Evolutionary conservation across 192 early-diverging fungal species (phyloP), one percentile per base, ranked within the genome.

Genomic region (Lunasporangiospora selenospora): DNA sequence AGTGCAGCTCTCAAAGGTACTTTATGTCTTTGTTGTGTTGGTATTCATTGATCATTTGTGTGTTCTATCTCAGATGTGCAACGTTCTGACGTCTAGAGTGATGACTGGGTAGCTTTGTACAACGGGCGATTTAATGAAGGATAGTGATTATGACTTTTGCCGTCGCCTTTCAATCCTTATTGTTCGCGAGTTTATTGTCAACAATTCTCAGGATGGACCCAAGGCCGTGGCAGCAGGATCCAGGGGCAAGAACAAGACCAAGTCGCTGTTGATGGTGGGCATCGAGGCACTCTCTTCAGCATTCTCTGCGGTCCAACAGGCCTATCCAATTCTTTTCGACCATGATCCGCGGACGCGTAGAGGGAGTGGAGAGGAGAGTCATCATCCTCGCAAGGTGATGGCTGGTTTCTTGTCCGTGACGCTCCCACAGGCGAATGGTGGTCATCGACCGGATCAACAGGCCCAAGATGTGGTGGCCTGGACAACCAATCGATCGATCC

Each of bases 241-340:
- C 48, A 73, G 63, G 15, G 60, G 69, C 41, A 73, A 73, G 32
- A 61, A 73, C 49, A 73, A 73, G 49, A 73, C 44, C 33, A 73
- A 73, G 23, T 73, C 69, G 4, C 45, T 41, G 40, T 21, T 73
- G n/a, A 73, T 73, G 69, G 43, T 63, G 9, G 69, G 69, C 21
- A 73, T 73, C 43, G 69, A 73, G 41, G 69, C 59, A 5, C 53
- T 73, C 42, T 63, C 58, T n/a, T n/a, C n/a, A n/a, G n/a, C n/a
- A n/a, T n/a, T n/a, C n/a, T n/a, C n/a, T n/a, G n/a, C n/a, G n/a
- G n/a, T n/a, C n/a, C n/a, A n/a, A n/a, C n/a, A n/a, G n/a, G n/a
- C n/a, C n/a, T n/a, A n/a, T n/a, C n/a, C n/a, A n/a, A n/a, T n/a
- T n/a, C n/a, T n/a, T n/a, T n/a, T n/a, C n/a, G n/a, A n/a, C n/a